Conservation (phyloP, 768 basidiomycete species). For the Pleurotus djamor region DNA sequence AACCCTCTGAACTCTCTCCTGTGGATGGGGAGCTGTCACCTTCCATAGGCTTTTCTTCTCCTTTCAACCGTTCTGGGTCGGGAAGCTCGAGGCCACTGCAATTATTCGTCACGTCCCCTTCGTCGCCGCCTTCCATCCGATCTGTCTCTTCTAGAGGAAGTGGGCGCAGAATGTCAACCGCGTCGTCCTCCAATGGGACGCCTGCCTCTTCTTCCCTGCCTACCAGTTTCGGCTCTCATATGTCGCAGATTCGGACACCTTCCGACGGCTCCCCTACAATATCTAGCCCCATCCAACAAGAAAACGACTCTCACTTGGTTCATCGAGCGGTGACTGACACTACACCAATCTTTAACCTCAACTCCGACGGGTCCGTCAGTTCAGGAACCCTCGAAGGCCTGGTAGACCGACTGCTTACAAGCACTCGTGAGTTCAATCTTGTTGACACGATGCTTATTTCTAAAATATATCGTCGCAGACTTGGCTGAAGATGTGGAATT, state of each 20-base stretch:
- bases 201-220: slow-evolving; percentile 3
- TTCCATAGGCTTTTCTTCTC: slow-evolving; percentile 10
- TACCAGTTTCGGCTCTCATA: background rate
- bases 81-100: background rate
- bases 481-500: slow-evolving; percentile 30
- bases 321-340: slow-evolving; percentile 21
- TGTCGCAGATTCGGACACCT: background rate
- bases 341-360: slow-evolving; percentile 21
- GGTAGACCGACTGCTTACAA: slow-evolving; percentile 33
- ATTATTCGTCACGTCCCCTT: slow-evolving; percentile 1
- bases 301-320: slow-evolving; percentile 15
- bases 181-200: background rate
- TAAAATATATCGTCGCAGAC: slow-evolving; percentile 16
- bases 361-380: slow-evolving; percentile 23
- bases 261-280: background rate
- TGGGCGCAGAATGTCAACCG: background rate
- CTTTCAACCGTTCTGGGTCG: background rate
- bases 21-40: slow-evolving; percentile 2
- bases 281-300: slow-evolving; percentile 15
- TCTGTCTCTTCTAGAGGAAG: background rate
- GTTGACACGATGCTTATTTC: background rate
- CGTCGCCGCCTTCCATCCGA: background rate
- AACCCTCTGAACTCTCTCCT: slow-evolving; percentile 3
- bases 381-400: slow-evolving; percentile 42
- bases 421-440: slow-evolving; percentile 25